Percentiles rank a stretch among this genome's conserved stretches.
These are phyloP conservation scores for Lobulomyces angularis DNA, from an alignment of 192 early-diverging fungal genomes.

Conservation along the genomic window DNA sequence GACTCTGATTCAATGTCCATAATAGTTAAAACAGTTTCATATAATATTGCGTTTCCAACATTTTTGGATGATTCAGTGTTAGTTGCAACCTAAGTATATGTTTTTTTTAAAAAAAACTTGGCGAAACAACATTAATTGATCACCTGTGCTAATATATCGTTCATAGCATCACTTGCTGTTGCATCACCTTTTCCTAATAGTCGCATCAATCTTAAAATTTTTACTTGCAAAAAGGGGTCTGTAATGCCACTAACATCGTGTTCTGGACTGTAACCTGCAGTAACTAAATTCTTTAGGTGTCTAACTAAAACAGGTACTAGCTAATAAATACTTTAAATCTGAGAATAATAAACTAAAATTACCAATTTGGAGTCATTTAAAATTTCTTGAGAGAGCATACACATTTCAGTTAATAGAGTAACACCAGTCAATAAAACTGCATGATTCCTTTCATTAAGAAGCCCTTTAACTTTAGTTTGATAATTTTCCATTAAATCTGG, in stretches of 20 bases:
- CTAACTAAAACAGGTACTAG: conserved; percentile 71
- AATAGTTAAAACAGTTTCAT: conserved; percentile 93
- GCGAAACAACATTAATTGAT: neutral
- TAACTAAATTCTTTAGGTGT: conserved; percentile 78
- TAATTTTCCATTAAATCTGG: conserved; percentile 88
- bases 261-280: conserved; percentile 78
- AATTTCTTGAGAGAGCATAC: conserved; percentile 53
- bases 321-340: conserved; percentile 12
- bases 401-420: conserved; percentile 85
- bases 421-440: conserved; percentile 86
- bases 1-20: conserved; percentile 88
- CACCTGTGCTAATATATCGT: conserved; percentile 89
- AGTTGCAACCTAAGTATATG: conserved; percentile 58
- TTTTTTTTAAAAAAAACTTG: neutral
- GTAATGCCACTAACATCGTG: conserved; percentile 91
- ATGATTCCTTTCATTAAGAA: conserved; percentile 87
- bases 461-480: conserved; percentile 49
- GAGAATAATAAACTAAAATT: conserved; percentile 1
- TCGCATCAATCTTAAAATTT: conserved; percentile 77
- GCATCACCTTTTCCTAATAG: conserved; percentile 73
- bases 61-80: conserved; percentile 90
- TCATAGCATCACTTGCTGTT: conserved; percentile 79
- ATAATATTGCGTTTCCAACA: conserved; percentile 93
- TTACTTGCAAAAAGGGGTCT: conserved; percentile 97
- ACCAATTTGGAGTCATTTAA: conserved; percentile 18